Evolutionary conservation across 2,329 filamentous ascomycete species (phyloP).

Genomic region (Pseudonectria foliicola): DNA sequence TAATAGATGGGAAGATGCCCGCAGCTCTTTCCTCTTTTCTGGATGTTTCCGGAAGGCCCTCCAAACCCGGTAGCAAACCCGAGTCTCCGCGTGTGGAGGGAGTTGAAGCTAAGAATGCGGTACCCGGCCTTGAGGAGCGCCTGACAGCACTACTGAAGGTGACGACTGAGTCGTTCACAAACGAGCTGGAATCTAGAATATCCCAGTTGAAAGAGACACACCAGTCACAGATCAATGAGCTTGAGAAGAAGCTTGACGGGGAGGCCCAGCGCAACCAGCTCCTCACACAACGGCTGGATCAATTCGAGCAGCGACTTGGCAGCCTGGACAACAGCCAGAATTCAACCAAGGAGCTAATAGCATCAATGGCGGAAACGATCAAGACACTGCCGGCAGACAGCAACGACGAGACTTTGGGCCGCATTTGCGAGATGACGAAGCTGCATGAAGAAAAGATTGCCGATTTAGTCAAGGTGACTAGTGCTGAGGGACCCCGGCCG

Average conservation of each 20-base stretch:
- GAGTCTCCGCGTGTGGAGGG: too few relatives aligned
- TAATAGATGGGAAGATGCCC: constrained; percentile 6
- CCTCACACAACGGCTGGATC: constrained; percentile 12
- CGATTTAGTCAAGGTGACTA: too few relatives aligned
- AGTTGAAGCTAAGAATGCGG: not conserved
- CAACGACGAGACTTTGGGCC: too few relatives aligned
- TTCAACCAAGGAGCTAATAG: not conserved
- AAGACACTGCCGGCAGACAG: too few relatives aligned
- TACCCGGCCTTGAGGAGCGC: not conserved
- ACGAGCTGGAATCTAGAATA: constrained; percentile 3
- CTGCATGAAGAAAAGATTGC: too few relatives aligned
- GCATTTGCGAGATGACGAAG: too few relatives aligned
- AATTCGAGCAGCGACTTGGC: constrained; percentile 20
- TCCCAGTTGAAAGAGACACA: not conserved
- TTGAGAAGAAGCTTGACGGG: constrained; percentile 9
- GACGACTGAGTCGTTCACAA: not conserved
- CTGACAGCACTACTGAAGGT: not conserved
- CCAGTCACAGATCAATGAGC: constrained; percentile 4
- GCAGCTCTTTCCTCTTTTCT: not conserved
- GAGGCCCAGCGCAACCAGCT: constrained; percentile 8
- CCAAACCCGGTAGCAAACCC: too few relatives aligned
- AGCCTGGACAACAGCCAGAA: constrained; percentile 9
- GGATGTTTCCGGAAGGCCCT: not conserved
- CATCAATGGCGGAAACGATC: not conserved
- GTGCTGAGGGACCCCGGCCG: too few relatives aligned